phyloP scores from a whole-genome alignment of 2,329 filamentous ascomycete genomes.

The Aspergillus pseudoterreus region DNA sequence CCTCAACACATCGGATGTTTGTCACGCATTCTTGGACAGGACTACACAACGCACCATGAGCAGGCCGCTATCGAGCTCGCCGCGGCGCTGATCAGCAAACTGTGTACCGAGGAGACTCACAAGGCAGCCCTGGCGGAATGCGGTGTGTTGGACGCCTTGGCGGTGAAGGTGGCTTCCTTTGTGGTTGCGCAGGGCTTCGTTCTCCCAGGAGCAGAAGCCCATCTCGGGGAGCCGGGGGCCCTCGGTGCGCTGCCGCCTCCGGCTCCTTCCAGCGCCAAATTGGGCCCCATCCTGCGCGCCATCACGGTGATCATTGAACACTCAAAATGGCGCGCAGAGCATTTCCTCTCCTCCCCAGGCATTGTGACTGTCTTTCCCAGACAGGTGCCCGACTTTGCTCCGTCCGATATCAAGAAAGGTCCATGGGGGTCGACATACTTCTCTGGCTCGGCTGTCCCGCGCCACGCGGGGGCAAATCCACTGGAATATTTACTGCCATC shows the following conservation, averaged over 20 bases:
- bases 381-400: constrained; percentile 49
- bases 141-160: constrained; percentile 74
- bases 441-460: constrained; percentile 48
- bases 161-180: constrained; percentile 68
- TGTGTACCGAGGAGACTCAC: constrained; percentile 67
- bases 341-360: constrained; percentile 65
- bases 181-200: constrained; percentile 66
- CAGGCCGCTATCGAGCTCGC: constrained; percentile 49
- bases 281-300: constrained; percentile 72
- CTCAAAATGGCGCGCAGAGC: constrained; percentile 73
- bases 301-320: constrained; percentile 72
- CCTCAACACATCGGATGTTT: constrained; percentile 60
- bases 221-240: constrained; percentile 54
- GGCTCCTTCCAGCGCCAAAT: constrained; percentile 55
- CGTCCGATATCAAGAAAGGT: constrained; percentile 46
- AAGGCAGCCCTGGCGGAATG: constrained; percentile 67
- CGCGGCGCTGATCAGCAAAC: constrained; percentile 51
- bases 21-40: constrained; percentile 61
- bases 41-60: constrained; percentile 48
- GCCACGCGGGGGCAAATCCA: constrained; percentile 48
- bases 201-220: constrained; percentile 59
- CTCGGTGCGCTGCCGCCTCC: constrained; percentile 58
- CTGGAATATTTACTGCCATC: constrained; percentile 65
- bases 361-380: constrained; percentile 67
- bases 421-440: constrained; percentile 54